Percentiles rank a stretch among this genome's conserved stretches.
Evolutionary conservation across 164 flowering plant genomes (phyloP).

Genomic region (Cinnamomum chago): DNA sequence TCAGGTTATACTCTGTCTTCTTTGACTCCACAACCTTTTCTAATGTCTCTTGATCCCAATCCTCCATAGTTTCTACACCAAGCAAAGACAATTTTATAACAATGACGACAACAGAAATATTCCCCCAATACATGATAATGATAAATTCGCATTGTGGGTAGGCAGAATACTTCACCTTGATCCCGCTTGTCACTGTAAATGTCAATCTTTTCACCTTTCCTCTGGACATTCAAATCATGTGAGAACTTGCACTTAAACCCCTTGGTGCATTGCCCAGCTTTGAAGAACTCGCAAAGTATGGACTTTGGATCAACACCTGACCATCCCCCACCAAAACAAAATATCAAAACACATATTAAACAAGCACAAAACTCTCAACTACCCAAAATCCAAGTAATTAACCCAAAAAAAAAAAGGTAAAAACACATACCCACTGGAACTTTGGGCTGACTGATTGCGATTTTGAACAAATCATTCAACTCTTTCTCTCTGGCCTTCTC

Average conservation of each 20-base stretch:
- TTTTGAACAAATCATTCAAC: conserved; percentile 82
- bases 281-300: conserved; percentile 82
- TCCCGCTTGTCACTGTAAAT: conserved; percentile 89
- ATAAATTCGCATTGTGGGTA: too few relatives aligned
- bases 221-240: conserved; percentile 87
- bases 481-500: conserved; percentile 93
- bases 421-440: conserved; percentile 71
- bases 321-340: not conserved
- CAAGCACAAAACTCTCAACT: not conserved
- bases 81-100: not conserved
- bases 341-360: not conserved
- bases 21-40: conserved; percentile 90
- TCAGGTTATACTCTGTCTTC: conserved; percentile 73
- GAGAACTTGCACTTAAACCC: conserved; percentile 99
- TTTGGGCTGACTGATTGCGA: conserved; percentile 94
- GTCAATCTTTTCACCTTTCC: conserved; percentile 97
- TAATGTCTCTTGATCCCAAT: conserved; percentile 90
- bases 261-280: conserved; percentile 90
- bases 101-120: not conserved
- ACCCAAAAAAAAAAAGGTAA: not conserved
- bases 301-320: conserved; percentile 99
- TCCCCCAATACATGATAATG: too few relatives aligned
- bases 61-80: conserved; percentile 76
- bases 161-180: conserved; percentile 37
- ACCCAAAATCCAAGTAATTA: not conserved